Evolutionary conservation across 495 filamentous ascomycete genomes (phyloP).

Genomic region (Talaromyces stipitatus): DNA sequence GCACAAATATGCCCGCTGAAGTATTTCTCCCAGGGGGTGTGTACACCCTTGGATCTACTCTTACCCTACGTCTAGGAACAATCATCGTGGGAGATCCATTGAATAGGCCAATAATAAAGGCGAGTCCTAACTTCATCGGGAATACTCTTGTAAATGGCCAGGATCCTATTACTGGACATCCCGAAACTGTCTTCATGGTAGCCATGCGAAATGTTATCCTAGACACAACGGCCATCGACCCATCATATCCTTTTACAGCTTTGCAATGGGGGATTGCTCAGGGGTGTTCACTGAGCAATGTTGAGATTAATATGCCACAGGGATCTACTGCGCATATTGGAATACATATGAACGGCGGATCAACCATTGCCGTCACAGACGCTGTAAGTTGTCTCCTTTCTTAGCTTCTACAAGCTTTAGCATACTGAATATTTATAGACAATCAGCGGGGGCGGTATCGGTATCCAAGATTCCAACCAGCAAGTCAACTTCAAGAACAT

Average conservation of each 20-base stretch:
- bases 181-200: constrained; percentile 36
- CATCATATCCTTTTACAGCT: constrained; percentile 24
- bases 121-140: constrained; percentile 10
- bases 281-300: constrained; percentile 63
- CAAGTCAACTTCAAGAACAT: constrained; percentile 46
- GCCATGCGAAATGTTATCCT: constrained; percentile 35
- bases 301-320: constrained; percentile 60
- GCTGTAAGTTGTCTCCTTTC: constrained; percentile 25
- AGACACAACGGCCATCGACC: constrained; percentile 25
- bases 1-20: constrained; percentile 20
- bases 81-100: constrained; percentile 20
- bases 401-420: not conserved
- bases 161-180: constrained; percentile 22
- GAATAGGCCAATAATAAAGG: constrained; percentile 15
- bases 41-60: constrained; percentile 19
- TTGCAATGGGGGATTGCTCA: constrained; percentile 63
- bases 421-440: constrained; percentile 25
- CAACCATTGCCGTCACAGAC: constrained; percentile 39
- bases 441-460: constrained; percentile 42
- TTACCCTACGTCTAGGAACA: constrained; percentile 24
- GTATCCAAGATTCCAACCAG: constrained; percentile 41
- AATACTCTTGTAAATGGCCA: constrained; percentile 17
- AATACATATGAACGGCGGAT: constrained; percentile 33
- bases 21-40: constrained; percentile 30
- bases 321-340: constrained; percentile 47